A percentile compares a stretch with the other conserved stretches of the same genome.
These are phyloP conservation scores for Kazachstania sp. DNA, from an alignment of 1,139 yeast species.

Conservation along the genomic window DNA sequence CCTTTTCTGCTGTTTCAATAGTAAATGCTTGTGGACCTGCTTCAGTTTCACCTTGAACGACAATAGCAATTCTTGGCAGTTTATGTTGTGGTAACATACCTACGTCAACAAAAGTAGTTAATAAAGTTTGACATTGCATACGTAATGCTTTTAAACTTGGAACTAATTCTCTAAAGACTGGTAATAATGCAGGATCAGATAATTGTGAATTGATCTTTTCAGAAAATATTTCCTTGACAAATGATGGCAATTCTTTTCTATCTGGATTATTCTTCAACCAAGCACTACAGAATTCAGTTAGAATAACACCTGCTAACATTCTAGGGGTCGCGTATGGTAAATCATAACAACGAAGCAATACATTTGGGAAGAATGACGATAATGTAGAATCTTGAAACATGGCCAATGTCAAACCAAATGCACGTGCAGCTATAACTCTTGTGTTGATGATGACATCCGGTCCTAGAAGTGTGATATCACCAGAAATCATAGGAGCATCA, in stretches of 20 bases:
- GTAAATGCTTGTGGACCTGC: constrained; percentile 95
- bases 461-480: constrained; percentile 85
- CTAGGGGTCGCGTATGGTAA: constrained; percentile 75
- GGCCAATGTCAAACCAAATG: constrained; percentile 66
- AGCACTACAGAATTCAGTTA: constrained; percentile 62
- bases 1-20: constrained; percentile 64
- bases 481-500: constrained; percentile 85
- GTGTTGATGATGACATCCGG: constrained; percentile 65
- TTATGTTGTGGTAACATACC: constrained; percentile 71
- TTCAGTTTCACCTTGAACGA: constrained; percentile 88
- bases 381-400: constrained; percentile 40
- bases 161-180: constrained; percentile 71
- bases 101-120: constrained; percentile 64
- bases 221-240: constrained; percentile 31
- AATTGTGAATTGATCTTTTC: constrained; percentile 37
- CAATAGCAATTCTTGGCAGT: constrained; percentile 75
- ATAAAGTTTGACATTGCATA: constrained; percentile 76
- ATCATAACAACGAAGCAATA: constrained; percentile 28
- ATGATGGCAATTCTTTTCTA: constrained; percentile 16
- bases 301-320: constrained; percentile 55
- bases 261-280: constrained; percentile 15
- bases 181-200: constrained; percentile 39
- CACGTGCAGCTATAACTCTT: constrained; percentile 66
- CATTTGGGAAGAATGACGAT: constrained; percentile 33
- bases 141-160: constrained; percentile 81